Evolutionary conservation across 2,329 filamentous ascomycete species (phyloP).

Genomic region (Rhinocladiella mackenziei): DNA sequence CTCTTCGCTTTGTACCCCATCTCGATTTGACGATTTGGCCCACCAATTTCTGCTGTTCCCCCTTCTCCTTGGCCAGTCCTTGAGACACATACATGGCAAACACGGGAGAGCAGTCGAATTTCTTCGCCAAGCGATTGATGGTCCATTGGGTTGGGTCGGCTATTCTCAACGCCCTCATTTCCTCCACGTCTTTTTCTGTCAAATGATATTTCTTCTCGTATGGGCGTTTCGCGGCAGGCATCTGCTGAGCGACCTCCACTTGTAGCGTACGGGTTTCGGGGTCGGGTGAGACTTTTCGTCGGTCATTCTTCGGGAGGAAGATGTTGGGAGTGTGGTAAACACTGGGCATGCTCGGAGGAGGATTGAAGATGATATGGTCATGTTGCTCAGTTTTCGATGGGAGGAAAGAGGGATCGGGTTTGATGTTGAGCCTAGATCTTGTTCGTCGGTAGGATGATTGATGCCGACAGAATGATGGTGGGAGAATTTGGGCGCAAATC

Average conservation of each 20-base stretch:
- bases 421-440: slow-evolving; percentile 49
- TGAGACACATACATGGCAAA: slow-evolving; percentile 59
- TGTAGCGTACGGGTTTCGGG: slow-evolving; percentile 29
- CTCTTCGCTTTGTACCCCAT: slow-evolving; percentile 58
- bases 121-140: slow-evolving; percentile 55
- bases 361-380: slow-evolving; percentile 62
- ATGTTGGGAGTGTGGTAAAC: slow-evolving; percentile 62
- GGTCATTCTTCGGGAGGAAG: slow-evolving; percentile 59
- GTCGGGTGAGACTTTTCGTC: slow-evolving; percentile 26
- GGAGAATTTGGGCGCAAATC: slow-evolving; percentile 28
- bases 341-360: slow-evolving; percentile 59
- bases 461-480: slow-evolving; percentile 36
- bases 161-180: slow-evolving; percentile 55
- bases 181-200: slow-evolving; percentile 52
- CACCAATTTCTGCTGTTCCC: slow-evolving; percentile 44
- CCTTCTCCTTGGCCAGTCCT: slow-evolving; percentile 47
- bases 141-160: slow-evolving; percentile 59
- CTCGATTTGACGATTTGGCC: slow-evolving; percentile 53
- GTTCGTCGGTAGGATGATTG: slow-evolving; percentile 50
- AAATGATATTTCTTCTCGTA: slow-evolving; percentile 61
- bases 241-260: slow-evolving; percentile 29
- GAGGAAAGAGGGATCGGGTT: slow-evolving; percentile 51
- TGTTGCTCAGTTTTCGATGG: slow-evolving; percentile 37
- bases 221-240: slow-evolving; percentile 46
- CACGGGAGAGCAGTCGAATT: slow-evolving; percentile 59